Conservation (phyloP, 169 alveolate genomes). For the Neospora caninum region DNA sequence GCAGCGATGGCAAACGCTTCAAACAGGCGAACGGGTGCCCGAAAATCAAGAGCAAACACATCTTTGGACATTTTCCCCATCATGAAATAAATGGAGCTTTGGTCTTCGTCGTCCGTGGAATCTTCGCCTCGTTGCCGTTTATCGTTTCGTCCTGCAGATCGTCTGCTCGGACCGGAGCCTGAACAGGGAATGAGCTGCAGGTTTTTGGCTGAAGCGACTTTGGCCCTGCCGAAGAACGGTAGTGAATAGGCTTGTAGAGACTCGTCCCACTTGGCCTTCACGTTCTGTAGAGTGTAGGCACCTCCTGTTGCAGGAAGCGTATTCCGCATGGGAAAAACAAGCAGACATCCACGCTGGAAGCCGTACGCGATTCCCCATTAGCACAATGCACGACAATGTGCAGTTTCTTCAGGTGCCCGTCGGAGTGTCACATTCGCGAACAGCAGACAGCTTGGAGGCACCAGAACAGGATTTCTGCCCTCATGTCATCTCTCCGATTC, state of each 20-base stretch:
- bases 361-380: too few species aligned
- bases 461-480: too few species aligned
- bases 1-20: constrained; percentile 80
- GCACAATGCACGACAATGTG: too few species aligned
- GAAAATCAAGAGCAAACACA: constrained; percentile 77
- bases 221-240: constrained; percentile 78
- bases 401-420: too few species aligned
- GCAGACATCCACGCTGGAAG: too few species aligned
- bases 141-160: not conserved
- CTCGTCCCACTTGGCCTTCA: constrained; percentile 76
- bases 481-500: too few species aligned
- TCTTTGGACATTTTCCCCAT: constrained; percentile 78
- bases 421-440: too few species aligned
- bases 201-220: constrained; percentile 78
- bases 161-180: not conserved
- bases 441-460: too few species aligned
- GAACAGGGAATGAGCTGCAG: constrained; percentile 71
- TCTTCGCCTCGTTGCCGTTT: not conserved
- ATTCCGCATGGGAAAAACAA: not conserved
- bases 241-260: constrained; percentile 75
- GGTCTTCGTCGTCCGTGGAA: not conserved
- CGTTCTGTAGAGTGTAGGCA: constrained; percentile 52
- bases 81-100: constrained; percentile 73
- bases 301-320: constrained; percentile 16
- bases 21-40: constrained; percentile 78